Conservation (phyloP, 306 rosid species). For the Dalbergia cochinchinensis region DNA sequence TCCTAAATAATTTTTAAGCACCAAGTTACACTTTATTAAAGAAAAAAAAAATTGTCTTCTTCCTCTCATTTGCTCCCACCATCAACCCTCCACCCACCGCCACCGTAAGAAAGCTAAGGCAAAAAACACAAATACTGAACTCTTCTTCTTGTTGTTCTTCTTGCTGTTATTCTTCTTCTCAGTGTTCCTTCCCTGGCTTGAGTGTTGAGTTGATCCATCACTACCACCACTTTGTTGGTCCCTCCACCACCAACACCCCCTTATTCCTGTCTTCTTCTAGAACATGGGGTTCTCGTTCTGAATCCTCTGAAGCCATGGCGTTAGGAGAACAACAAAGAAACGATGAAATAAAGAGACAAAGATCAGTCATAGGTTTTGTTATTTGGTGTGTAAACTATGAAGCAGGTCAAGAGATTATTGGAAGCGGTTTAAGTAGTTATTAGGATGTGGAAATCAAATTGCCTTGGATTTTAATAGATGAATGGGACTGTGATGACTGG, state of each 20-base stretch:
- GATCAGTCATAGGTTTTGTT: not conserved
- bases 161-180: constrained; percentile 33
- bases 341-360: not conserved
- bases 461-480: too few species aligned
- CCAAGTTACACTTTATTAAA: too few species aligned
- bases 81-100: too few species aligned
- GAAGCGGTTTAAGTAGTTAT: constrained; percentile 37
- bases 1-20: too few species aligned
- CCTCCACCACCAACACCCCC: constrained; percentile 1
- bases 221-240: not conserved
- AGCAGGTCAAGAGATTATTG: not conserved
- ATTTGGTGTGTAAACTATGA: too few species aligned
- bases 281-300: constrained; percentile 33
- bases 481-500: not conserved
- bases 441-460: too few species aligned
- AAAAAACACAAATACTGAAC: not conserved
- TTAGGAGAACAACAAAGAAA: not conserved
- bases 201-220: constrained; percentile 24
- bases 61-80: too few species aligned
- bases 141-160: constrained; percentile 22
- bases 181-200: constrained; percentile 10
- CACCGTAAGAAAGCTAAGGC: too few species aligned
- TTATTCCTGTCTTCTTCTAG: constrained; percentile 10
- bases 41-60: too few species aligned
- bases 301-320: constrained; percentile 51